Percentiles rank a stretch among this genome's conserved stretches.
Conservation (phyloP, 306 rosid genomes). For the Carpinus fangiana region DNA sequence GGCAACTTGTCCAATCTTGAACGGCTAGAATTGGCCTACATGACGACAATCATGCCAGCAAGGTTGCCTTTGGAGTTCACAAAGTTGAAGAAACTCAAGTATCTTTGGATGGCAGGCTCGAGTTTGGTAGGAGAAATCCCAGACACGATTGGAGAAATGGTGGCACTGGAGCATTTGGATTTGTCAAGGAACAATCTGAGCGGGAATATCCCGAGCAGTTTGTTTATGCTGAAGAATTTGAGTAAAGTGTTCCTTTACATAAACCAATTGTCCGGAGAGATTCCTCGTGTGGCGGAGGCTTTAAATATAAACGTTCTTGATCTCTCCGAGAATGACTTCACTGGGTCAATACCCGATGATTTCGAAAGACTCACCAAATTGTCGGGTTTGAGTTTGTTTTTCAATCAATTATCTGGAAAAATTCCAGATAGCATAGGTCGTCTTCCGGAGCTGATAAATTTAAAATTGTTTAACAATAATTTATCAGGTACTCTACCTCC, state of each 20-base stretch:
- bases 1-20: slow-evolving; percentile 35
- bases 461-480: slow-evolving; percentile 46
- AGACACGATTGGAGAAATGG: slow-evolving; percentile 16
- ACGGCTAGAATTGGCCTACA: slow-evolving; percentile 28
- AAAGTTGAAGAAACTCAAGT: slow-evolving; percentile 30
- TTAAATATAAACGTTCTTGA: slow-evolving; percentile 40
- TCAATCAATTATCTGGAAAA: slow-evolving; percentile 50
- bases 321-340: slow-evolving; percentile 40
- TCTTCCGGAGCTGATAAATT: slow-evolving; percentile 43
- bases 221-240: slow-evolving; percentile 52
- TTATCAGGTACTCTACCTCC: slow-evolving; percentile 61
- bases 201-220: slow-evolving; percentile 52
- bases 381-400: slow-evolving; percentile 32
- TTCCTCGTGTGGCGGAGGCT: too few relatives aligned
- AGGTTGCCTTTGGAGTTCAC: slow-evolving; percentile 32
- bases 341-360: slow-evolving; percentile 53
- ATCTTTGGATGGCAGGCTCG: not conserved
- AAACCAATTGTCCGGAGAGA: too few relatives aligned
- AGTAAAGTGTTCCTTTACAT: slow-evolving; percentile 14
- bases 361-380: slow-evolving; percentile 53
- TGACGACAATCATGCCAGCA: slow-evolving; percentile 13
- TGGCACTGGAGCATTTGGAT: slow-evolving; percentile 50
- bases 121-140: too few relatives aligned
- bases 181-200: slow-evolving; percentile 32
- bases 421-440: slow-evolving; percentile 55